These are phyloP conservation scores for Penicillium digitatum DNA, from an alignment of 2,329 filamentous ascomycete species.

Conservation along the genomic window DNA sequence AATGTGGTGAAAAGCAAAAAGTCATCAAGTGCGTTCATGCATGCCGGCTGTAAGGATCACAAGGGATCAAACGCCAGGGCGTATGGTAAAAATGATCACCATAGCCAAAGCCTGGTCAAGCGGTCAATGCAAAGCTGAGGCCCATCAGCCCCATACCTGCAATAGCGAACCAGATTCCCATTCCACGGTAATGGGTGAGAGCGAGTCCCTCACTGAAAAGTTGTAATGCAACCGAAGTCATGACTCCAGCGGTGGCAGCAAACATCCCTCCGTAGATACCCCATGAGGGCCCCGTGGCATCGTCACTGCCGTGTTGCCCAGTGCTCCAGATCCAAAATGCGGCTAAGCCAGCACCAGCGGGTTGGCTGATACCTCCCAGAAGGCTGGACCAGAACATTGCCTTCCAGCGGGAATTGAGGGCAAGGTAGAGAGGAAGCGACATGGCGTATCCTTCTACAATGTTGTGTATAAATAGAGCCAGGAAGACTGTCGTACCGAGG, in stretches of 20 bases:
- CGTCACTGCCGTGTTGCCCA: slow-evolving; percentile 43
- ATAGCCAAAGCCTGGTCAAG: slow-evolving; percentile 31
- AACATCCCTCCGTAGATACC: slow-evolving; percentile 64
- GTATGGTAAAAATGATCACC: not conserved
- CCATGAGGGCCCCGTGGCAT: slow-evolving; percentile 46
- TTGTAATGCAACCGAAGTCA: slow-evolving; percentile 88
- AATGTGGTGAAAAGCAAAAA: not conserved
- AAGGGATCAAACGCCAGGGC: not conserved
- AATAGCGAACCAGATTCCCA: slow-evolving; percentile 40
- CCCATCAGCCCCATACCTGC: slow-evolving; percentile 79
- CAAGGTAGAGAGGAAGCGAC: slow-evolving; percentile 87
- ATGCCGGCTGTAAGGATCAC: not conserved
- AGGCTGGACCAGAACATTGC: slow-evolving; percentile 82
- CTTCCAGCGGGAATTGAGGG: slow-evolving; percentile 70
- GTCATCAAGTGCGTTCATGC: not conserved
- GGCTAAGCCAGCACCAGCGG: slow-evolving; percentile 77
- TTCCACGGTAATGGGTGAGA: slow-evolving; percentile 54
- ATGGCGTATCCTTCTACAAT: slow-evolving; percentile 96
- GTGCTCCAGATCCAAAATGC: slow-evolving; percentile 80
- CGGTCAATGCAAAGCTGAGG: slow-evolving; percentile 77
- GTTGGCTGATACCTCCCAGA: slow-evolving; percentile 82
- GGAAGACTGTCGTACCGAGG: slow-evolving; percentile 86
- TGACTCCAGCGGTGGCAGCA: slow-evolving; percentile 84
- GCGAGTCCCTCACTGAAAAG: slow-evolving; percentile 82
- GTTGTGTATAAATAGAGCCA: slow-evolving; percentile 96